These are phyloP conservation scores for Penicillium digitatum DNA, from an alignment of 2,329 filamentous ascomycete species.

Conservation along the genomic window DNA sequence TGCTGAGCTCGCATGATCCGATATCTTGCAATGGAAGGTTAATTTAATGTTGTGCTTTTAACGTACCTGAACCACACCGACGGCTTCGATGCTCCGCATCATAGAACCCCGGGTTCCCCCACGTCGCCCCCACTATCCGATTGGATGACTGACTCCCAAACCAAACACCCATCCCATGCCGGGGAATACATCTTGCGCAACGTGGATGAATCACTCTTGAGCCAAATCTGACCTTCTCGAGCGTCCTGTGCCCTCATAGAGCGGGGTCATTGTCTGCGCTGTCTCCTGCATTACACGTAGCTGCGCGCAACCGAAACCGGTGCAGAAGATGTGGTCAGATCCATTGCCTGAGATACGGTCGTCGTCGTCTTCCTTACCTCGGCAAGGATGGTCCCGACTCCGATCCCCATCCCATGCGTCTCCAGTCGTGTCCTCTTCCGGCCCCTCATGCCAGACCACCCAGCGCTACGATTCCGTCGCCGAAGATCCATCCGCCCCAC, in stretches of 20 bases:
- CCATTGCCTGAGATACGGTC: slow-evolving; percentile 25
- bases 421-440: slow-evolving; percentile 16
- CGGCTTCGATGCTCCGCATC: not conserved
- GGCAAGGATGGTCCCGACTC: slow-evolving; percentile 32
- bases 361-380: slow-evolving; percentile 28
- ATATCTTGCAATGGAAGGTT: not conserved
- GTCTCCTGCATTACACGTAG: slow-evolving; percentile 13
- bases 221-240: slow-evolving; percentile 13
- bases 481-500: slow-evolving; percentile 19
- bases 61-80: not conserved
- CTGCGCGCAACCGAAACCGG: not conserved
- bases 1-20: no score
- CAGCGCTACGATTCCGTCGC: slow-evolving; percentile 26
- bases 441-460: slow-evolving; percentile 22
- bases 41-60: not conserved
- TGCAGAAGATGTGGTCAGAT: slow-evolving; percentile 34
- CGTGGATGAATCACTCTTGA: slow-evolving; percentile 18
- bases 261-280: slow-evolving; percentile 21
- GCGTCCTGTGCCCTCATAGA: slow-evolving; percentile 12
- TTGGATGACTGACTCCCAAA: not conserved
- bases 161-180: slow-evolving; percentile 19
- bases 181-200: slow-evolving; percentile 14
- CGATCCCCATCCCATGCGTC: slow-evolving; percentile 25
- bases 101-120: not conserved
- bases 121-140: not conserved